Base-by-base conservation (phyloP, 768 basidiomycete species). In the Botryobasidium botryosum region DNA sequence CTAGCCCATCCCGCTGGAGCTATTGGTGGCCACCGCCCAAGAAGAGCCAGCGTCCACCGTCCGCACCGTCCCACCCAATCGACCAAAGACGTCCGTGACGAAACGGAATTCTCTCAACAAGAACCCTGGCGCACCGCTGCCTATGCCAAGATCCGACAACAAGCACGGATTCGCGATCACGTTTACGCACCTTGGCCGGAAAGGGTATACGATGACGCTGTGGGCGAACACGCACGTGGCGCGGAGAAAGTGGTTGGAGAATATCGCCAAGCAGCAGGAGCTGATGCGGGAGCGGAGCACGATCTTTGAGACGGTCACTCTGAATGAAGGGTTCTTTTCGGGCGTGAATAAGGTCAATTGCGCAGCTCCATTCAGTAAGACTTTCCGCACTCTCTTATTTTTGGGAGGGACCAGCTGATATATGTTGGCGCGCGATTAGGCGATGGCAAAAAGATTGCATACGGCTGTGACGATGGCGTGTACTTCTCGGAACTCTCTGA, bases 391-490 rank as follows among this genome's bases (percentile, higher is more conserved):
- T 18, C 4, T 10, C n/a, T 17, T 12, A 24, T 18, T 27, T 21
- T 15, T 35, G 20, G 17, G 18, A 36, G 13, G 24, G 23, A 2
- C 24, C 32, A 12, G 32, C 32, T 39, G 12, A 13, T 20, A 21
- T 13, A 39, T 39, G 20, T 39, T 20, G 23, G 13, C 21, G 32
- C 10, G 32, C 32, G 17, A 10, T n/a, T 59, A 94, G 91, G 71
- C 55, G 73, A 72, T 45, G 92, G 88, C 10, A 67, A 80, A 53
- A 72, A 78, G 45, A 77, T 94, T 53, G 90, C 85, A 6, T 97
- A 91, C 61, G 94, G 92, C n/a, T 92, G 92, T 3, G 85, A 91
- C 55, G 90, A 96, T 51, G 94, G 94, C 21, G 82, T 99, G 21
- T 99, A 96, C 58, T 71, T 97, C 49, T 87, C 87, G 23, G 86